A percentile compares a stretch with the other conserved stretches of the same genome.
These are phyloP conservation scores for Phytophthora hybrid DNA, from an alignment of 352 stramenopile species.

Conservation along the genomic window DNA sequence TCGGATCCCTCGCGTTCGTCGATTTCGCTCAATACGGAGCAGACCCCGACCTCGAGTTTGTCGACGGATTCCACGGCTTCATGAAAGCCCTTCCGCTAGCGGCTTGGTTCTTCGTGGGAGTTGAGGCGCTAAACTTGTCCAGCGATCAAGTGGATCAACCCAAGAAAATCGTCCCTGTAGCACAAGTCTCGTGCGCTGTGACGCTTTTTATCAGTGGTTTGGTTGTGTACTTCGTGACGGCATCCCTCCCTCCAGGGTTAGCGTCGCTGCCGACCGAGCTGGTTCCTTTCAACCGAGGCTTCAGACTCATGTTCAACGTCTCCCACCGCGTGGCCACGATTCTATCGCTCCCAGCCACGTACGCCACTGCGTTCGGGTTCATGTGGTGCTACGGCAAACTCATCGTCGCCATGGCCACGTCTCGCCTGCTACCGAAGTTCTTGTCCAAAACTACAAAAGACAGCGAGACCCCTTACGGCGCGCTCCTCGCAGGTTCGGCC, in stretches of 20 bases:
- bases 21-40: slow-evolving; percentile 29
- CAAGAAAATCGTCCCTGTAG: slow-evolving; percentile 48
- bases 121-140: slow-evolving; percentile 45
- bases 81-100: slow-evolving; percentile 44
- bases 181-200: slow-evolving; percentile 48
- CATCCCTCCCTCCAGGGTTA: slow-evolving; percentile 41
- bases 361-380: slow-evolving; percentile 58
- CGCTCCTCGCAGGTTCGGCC: slow-evolving; percentile 29
- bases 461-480: slow-evolving; percentile 34
- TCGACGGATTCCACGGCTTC: slow-evolving; percentile 36
- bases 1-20: slow-evolving; percentile 41
- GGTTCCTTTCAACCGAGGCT: slow-evolving; percentile 47
- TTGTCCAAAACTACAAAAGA: slow-evolving; percentile 33
- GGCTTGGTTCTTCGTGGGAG: slow-evolving; percentile 58
- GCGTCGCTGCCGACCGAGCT: slow-evolving; percentile 29
- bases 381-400: slow-evolving; percentile 68
- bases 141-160: slow-evolving; percentile 50
- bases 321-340: slow-evolving; percentile 26
- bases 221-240: slow-evolving; percentile 47
- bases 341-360: slow-evolving; percentile 57
- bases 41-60: slow-evolving; percentile 22
- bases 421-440: slow-evolving; percentile 43
- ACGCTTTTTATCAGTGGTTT: slow-evolving; percentile 46
- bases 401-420: slow-evolving; percentile 56
- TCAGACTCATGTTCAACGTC: slow-evolving; percentile 41